Percentiles rank a stretch among this genome's conserved stretches.
These are phyloP conservation scores for Debaryomyces sp. DNA, from an alignment of 1,139 yeast species.

Conservation along the genomic window DNA sequence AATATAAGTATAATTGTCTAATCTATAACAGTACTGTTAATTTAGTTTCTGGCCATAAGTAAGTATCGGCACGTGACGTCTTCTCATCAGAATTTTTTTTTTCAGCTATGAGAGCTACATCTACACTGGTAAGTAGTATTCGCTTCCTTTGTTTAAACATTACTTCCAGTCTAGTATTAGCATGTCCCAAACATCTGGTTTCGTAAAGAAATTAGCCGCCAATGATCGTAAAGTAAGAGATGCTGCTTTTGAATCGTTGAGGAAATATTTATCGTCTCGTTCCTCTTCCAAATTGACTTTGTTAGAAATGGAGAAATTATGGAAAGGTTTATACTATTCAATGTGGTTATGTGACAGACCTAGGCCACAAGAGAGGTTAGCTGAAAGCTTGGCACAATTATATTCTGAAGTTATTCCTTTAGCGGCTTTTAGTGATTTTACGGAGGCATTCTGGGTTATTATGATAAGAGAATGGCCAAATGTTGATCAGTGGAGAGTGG, in stretches of 20 bases:
- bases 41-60: not conserved
- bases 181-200: slow-evolving; percentile 40
- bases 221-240: slow-evolving; percentile 77
- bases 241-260: slow-evolving; percentile 70
- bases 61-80: not conserved
- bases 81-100: slow-evolving; percentile 1
- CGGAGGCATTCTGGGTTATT: slow-evolving; percentile 80
- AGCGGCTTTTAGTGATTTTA: slow-evolving; percentile 50
- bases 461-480: slow-evolving; percentile 81
- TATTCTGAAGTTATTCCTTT: slow-evolving; percentile 50
- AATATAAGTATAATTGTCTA: not conserved
- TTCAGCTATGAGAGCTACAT: not conserved
- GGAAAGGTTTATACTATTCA: slow-evolving; percentile 91
- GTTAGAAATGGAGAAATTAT: slow-evolving; percentile 74
- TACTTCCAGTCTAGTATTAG: not conserved
- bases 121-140: not conserved
- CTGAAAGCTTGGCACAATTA: slow-evolving; percentile 70
- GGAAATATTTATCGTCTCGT: slow-evolving; percentile 54
- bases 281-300: slow-evolving; percentile 28
- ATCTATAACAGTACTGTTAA: not conserved
- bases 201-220: slow-evolving; percentile 83
- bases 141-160: not conserved
- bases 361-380: slow-evolving; percentile 83
- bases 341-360: slow-evolving; percentile 98
- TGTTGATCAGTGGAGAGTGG: slow-evolving; percentile 84